These are phyloP conservation scores for Cryphonectria carpinicola DNA, from an alignment of 2,329 filamentous ascomycete species.

Conservation along the genomic window DNA sequence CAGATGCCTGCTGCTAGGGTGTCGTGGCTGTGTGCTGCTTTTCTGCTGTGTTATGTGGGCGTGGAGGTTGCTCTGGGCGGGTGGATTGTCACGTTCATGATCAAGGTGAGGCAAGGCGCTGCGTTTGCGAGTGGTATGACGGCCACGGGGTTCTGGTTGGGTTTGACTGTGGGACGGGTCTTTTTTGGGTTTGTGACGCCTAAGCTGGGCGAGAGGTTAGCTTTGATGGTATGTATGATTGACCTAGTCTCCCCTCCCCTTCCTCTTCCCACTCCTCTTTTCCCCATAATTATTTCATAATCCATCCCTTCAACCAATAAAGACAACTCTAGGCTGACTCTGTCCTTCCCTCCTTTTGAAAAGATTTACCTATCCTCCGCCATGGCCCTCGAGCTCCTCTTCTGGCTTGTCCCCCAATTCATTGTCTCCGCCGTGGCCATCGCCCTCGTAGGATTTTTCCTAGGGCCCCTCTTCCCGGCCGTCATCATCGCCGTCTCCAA, in stretches of 20 bases:
- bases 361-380: slow-evolving; percentile 65
- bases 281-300: too few relatives aligned
- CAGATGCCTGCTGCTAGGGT: slow-evolving; percentile 51
- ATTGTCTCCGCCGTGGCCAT: slow-evolving; percentile 75
- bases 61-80: slow-evolving; percentile 76
- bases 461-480: slow-evolving; percentile 78
- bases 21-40: slow-evolving; percentile 72
- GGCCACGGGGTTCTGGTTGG: slow-evolving; percentile 81
- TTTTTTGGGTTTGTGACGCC: slow-evolving; percentile 76
- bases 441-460: slow-evolving; percentile 74
- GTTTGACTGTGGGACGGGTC: slow-evolving; percentile 72
- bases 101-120: slow-evolving; percentile 69
- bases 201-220: slow-evolving; percentile 68
- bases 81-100: slow-evolving; percentile 87
- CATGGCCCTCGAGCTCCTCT: slow-evolving; percentile 70
- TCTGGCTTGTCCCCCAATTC: slow-evolving; percentile 82
- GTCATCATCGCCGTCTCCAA: slow-evolving; percentile 73
- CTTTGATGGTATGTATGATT: slow-evolving; percentile 44
- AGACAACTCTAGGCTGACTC: slow-evolving; percentile 29
- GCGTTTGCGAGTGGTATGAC: slow-evolving; percentile 74
- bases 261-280: too few relatives aligned
- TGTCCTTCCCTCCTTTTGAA: neutral
- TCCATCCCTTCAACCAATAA: too few relatives aligned
- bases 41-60: slow-evolving; percentile 77
- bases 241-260: neutral